A percentile compares a stretch with the other conserved stretches of the same genome.
Evolutionary conservation across 2,329 filamentous ascomycete species (phyloP).

Genomic region (Colletotrichum camelliae): DNA sequence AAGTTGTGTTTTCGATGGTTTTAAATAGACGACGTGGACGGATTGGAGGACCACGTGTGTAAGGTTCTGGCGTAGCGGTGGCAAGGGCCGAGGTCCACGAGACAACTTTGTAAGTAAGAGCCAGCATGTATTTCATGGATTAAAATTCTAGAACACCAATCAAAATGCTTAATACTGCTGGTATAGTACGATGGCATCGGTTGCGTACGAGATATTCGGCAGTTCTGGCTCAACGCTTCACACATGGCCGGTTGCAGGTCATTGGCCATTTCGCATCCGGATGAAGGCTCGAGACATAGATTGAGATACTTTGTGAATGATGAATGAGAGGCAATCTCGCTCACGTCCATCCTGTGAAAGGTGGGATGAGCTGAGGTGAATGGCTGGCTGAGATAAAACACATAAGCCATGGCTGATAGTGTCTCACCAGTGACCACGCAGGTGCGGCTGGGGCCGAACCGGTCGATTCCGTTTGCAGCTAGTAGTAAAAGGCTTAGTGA

Average conservation of each 20-base stretch:
- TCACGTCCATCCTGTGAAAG: accelerated
- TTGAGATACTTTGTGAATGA: background rate
- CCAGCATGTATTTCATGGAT: no score
- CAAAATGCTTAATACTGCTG: background rate
- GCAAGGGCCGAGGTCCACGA: background rate
- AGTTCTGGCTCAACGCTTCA: background rate
- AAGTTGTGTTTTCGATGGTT: background rate
- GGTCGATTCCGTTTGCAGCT: background rate
- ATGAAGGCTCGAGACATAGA: background rate
- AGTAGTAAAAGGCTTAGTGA: background rate
- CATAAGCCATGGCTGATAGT: background rate
- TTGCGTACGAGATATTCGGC: background rate
- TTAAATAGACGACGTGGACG: background rate
- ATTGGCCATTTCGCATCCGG: background rate
- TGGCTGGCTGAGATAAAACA: background rate
- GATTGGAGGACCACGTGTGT: background rate
- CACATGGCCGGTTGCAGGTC: background rate
- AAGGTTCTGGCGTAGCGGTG: background rate
- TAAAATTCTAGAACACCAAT: background rate
- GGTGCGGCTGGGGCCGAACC: background rate
- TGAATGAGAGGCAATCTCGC: background rate
- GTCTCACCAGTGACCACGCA: background rate
- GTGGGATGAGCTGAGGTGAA: background rate
- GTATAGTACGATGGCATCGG: background rate
- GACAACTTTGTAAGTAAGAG: background rate